Evolutionary conservation across 352 stramenopile genomes (phyloP).

Genomic region (Phytophthora macrochlamydospora): DNA sequence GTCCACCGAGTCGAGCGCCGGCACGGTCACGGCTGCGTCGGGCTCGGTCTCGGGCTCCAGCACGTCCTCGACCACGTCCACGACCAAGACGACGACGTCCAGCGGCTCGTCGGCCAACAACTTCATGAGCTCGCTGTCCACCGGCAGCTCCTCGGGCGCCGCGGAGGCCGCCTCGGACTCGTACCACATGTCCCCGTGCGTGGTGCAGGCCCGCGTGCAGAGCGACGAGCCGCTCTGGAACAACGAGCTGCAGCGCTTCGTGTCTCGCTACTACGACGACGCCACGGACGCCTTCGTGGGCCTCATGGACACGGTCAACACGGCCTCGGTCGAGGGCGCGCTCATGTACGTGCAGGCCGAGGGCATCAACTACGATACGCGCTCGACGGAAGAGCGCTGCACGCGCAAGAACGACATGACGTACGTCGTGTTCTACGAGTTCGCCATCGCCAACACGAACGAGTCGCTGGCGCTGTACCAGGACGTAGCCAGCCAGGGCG

Average conservation of each 20-base stretch:
- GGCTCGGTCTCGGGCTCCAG: slow-evolving; percentile 15
- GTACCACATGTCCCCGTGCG: slow-evolving; percentile 79
- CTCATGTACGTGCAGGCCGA: slow-evolving; percentile 91
- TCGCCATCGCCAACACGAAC: slow-evolving; percentile 78
- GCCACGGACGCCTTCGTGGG: slow-evolving; percentile 59
- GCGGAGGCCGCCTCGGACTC: slow-evolving; percentile 25
- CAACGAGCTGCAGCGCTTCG: slow-evolving; percentile 54
- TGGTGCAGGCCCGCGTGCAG: slow-evolving; percentile 77
- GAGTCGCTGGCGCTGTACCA: slow-evolving; percentile 73
- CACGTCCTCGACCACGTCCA: slow-evolving; percentile 10
- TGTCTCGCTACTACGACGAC: slow-evolving; percentile 62
- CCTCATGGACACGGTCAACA: slow-evolving; percentile 85
- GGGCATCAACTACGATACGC: slow-evolving; percentile 81
- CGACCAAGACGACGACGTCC: slow-evolving; percentile 15
- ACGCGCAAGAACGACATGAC: slow-evolving; percentile 82
- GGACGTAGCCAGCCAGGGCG: slow-evolving; percentile 41
- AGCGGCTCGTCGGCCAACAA: slow-evolving; percentile 34
- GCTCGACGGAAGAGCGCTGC: slow-evolving; percentile 59
- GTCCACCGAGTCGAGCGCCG: slow-evolving; percentile 32
- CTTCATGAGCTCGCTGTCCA: slow-evolving; percentile 45
- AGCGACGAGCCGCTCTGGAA: slow-evolving; percentile 70
- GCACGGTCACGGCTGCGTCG: slow-evolving; percentile 28
- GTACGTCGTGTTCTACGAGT: slow-evolving; percentile 87
- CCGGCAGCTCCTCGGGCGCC: slow-evolving; percentile 19
- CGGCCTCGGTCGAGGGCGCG: slow-evolving; percentile 75